Percentiles rank a stretch among this genome's conserved stretches.
Evolutionary conservation across 228 moss, liverwort and hornwort species (phyloP).

Genomic region (Sphagnum magellanicum): DNA sequence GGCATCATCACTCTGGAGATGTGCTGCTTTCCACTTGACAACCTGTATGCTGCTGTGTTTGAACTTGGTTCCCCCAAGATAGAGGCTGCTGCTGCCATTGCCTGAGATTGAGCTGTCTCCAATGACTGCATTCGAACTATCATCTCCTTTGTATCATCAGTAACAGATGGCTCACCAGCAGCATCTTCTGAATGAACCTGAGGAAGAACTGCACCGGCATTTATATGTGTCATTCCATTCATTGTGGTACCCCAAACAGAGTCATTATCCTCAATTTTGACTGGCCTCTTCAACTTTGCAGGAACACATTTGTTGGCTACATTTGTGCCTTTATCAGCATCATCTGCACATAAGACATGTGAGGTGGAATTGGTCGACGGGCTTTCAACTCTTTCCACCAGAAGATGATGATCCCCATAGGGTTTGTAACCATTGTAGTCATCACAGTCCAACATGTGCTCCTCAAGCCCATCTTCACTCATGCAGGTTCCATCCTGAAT

Average conservation of each 20-base stretch:
- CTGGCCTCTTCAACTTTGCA: background rate
- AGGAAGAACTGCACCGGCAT: background rate
- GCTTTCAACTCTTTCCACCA: background rate
- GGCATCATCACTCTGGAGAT: background rate
- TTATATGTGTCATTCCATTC: background rate
- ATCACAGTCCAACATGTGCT: constrained; percentile 21
- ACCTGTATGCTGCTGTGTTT: background rate
- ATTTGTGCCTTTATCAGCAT: background rate
- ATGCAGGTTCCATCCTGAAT: constrained; percentile 21
- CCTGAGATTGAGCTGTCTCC: constrained; percentile 5
- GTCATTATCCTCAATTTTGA: background rate
- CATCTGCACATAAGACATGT: background rate
- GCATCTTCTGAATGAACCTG: background rate
- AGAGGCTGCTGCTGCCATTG: background rate
- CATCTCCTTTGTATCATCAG: background rate
- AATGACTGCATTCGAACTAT: constrained; percentile 1
- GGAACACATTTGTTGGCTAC: background rate
- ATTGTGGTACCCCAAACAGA: background rate
- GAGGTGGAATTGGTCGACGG: background rate
- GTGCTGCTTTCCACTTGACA: no score
- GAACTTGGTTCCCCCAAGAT: background rate
- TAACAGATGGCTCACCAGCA: background rate
- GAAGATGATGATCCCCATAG: constrained; percentile 7
- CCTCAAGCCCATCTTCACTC: constrained; percentile 13
- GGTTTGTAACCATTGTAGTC: constrained; percentile 26